phyloP scores from a whole-genome alignment of 2,329 filamentous ascomycete genomes.

The Ophiostoma himal-ulmi region DNA sequence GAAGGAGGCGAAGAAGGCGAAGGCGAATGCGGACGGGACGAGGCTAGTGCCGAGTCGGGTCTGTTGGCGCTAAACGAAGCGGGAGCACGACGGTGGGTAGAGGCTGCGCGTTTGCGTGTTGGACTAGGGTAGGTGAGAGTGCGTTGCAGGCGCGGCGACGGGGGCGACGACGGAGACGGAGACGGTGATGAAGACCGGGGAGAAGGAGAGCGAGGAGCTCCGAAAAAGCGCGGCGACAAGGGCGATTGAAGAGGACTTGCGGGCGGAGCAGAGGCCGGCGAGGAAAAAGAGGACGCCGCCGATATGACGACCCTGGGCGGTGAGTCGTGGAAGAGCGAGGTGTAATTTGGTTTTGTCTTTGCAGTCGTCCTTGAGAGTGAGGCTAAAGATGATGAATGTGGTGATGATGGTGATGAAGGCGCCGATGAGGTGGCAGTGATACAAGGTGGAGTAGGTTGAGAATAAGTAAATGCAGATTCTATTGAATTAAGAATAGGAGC shows the following conservation, averaged over 20 bases:
- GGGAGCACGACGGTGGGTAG: conserved; percentile 37
- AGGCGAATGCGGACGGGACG: conserved; percentile 6
- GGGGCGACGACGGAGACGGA: neutral
- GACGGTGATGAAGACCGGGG: neutral
- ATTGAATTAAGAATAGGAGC: neutral
- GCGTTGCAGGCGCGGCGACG: conserved; percentile 27
- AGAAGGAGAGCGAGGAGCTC: neutral
- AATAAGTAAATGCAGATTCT: neutral
- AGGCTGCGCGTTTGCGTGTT: conserved; percentile 30
- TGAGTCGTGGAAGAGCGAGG: neutral
- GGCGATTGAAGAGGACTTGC: conserved; percentile 6
- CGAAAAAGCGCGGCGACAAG: conserved; percentile 1
- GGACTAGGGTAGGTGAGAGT: conserved; percentile 31
- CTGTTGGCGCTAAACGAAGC: conserved; percentile 15
- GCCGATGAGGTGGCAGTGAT: neutral
- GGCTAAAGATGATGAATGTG: conserved; percentile 33
- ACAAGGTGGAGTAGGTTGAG: neutral
- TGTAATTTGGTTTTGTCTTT: neutral
- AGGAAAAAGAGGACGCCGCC: neutral
- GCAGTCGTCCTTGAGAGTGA: conserved; percentile 26
- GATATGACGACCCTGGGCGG: conserved; percentile 4
- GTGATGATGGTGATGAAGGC: neutral
- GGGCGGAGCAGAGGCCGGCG: conserved; percentile 11
- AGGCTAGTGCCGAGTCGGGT: conserved; percentile 3
- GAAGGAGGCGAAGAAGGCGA: conserved; percentile 2